phyloP scores from a whole-genome alignment of 805 yeast species.

The Saccharomycopsis fibuligera region DNA sequence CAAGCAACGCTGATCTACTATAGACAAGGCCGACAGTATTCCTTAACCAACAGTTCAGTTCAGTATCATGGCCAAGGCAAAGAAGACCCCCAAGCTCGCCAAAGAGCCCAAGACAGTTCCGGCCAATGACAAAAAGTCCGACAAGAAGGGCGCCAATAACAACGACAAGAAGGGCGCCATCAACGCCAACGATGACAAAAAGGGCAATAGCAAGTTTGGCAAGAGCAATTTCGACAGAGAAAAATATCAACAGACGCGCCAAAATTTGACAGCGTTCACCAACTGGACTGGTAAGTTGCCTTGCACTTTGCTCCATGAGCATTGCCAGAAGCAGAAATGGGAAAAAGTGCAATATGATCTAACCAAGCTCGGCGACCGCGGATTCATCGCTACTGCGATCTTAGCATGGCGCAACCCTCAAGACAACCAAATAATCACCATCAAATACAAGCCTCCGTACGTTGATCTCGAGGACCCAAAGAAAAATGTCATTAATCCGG shows the following conservation, averaged over 20 bases:
- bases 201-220: conserved; percentile 6
- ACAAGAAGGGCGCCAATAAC: not conserved
- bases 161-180: not conserved
- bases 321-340: conserved; percentile 87
- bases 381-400: conserved; percentile 59
- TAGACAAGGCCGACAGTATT: too few relatives aligned
- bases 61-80: not conserved
- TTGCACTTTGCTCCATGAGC: conserved; percentile 76
- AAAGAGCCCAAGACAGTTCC: not conserved
- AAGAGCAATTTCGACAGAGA: conserved; percentile 26
- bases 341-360: conserved; percentile 75
- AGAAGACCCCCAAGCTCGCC: not conserved
- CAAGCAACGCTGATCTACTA: too few relatives aligned
- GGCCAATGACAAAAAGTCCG: not conserved
- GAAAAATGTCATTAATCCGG: conserved; percentile 47
- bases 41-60: too few relatives aligned
- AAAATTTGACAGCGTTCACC: conserved; percentile 56
- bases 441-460: conserved; percentile 48
- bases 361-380: conserved; percentile 43
- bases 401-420: conserved; percentile 76
- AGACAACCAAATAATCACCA: conserved; percentile 30
- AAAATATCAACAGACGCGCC: conserved; percentile 26
- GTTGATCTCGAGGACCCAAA: conserved; percentile 34
- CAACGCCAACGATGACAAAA: conserved; percentile 19
- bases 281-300: conserved; percentile 97